Conservation (phyloP, 164 flowering plant genomes). For the Stephania yunnanensis region DNA sequence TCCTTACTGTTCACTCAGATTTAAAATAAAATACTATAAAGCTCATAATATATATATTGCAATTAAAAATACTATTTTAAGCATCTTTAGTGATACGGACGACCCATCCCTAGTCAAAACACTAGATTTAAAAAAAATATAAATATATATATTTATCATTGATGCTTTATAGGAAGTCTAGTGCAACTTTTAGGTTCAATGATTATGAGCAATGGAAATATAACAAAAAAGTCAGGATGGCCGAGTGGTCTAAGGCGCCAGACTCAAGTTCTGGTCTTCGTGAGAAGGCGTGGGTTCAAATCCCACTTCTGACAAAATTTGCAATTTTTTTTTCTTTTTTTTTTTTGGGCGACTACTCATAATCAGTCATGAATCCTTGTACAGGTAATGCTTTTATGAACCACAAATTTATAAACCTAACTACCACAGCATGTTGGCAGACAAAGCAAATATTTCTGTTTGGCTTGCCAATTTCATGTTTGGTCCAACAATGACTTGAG, state of each 20-base stretch:
- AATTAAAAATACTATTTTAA: too few relatives aligned
- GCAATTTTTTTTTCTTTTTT: too few relatives aligned
- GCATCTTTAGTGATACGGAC: too few relatives aligned
- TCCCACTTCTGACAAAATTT: conserved; percentile 52
- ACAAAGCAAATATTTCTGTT: neutral
- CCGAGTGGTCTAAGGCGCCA: conserved; percentile 98
- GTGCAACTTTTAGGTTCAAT: too few relatives aligned
- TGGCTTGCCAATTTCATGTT: neutral
- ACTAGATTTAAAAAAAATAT: too few relatives aligned
- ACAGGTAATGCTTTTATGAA: neutral
- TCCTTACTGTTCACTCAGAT: too few relatives aligned
- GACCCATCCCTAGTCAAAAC: too few relatives aligned
- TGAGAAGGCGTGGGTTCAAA: conserved; percentile 64
- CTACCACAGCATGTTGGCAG: neutral
- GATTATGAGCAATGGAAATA: too few relatives aligned
- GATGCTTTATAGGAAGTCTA: too few relatives aligned
- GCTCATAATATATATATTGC: too few relatives aligned
- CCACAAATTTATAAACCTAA: neutral
- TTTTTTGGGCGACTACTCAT: neutral
- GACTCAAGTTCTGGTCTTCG: conserved; percentile 94
- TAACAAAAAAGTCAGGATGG: conserved; percentile 51
- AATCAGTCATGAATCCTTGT: neutral
- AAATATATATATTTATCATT: too few relatives aligned
- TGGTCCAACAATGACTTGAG: neutral
- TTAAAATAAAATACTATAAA: too few relatives aligned